phyloP scores from a whole-genome alignment of 495 filamentous ascomycete genomes.

The Penicillium psychrofluorescens region DNA sequence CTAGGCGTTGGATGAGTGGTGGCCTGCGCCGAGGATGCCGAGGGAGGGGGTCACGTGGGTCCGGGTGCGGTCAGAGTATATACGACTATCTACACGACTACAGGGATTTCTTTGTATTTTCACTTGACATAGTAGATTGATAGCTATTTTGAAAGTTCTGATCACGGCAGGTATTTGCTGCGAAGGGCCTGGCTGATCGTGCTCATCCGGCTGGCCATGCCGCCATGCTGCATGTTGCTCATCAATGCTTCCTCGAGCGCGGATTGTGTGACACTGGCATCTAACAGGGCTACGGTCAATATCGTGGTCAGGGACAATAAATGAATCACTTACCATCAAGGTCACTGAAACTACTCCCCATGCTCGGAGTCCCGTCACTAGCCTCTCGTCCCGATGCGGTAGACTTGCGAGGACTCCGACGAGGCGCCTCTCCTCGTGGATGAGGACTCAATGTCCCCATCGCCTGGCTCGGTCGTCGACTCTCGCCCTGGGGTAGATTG shows the following conservation, averaged over 20 bases:
- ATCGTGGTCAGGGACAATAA: conserved; percentile 3
- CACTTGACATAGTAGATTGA: no score
- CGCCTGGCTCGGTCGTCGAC: conserved; percentile 9
- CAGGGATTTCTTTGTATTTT: no score
- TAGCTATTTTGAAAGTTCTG: no score
- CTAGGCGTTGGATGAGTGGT: conserved; percentile 1
- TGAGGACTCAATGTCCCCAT: conserved; percentile 41
- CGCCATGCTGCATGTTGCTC: conserved; percentile 80
- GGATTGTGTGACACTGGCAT: conserved; percentile 89
- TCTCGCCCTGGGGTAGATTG: conserved; percentile 11
- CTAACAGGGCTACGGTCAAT: conserved; percentile 30
- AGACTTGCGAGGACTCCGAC: conserved; percentile 49
- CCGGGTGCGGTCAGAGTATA: background rate
- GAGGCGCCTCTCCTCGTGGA: conserved; percentile 48
- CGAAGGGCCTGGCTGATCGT: conserved; percentile 65
- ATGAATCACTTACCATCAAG: conserved; percentile 65
- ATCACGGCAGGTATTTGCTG: conserved; percentile 36
- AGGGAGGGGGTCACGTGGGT: conserved; percentile 7
- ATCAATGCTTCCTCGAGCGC: conserved; percentile 89
- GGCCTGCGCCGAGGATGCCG: conserved; percentile 3
- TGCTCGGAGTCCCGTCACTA: conserved; percentile 87
- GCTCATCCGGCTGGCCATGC: conserved; percentile 84
- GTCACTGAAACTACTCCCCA: conserved; percentile 97
- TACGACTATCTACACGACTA: no score
- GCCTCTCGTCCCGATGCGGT: conserved; percentile 50